Evolutionary conservation across 192 early-diverging fungal genomes (phyloP).

Genomic region (Coemansia erecta): DNA sequence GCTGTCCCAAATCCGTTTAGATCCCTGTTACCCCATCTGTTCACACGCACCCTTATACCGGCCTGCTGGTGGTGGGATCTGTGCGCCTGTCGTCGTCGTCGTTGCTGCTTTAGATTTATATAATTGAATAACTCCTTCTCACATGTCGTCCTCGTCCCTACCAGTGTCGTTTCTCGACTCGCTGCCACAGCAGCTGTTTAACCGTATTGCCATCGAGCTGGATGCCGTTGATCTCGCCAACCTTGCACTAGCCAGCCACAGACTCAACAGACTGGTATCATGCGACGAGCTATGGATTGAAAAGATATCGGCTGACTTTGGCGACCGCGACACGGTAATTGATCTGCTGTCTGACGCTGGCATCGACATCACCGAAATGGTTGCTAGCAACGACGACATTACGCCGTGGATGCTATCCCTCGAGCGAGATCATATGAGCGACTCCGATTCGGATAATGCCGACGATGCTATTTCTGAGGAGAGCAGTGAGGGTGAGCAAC

Average conservation of each 20-base stretch:
- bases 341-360: conserved; percentile 44
- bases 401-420: conserved; percentile 22
- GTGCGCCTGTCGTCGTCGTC: too few species aligned
- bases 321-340: conserved; percentile 34
- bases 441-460: not conserved
- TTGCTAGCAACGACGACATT: conserved; percentile 21
- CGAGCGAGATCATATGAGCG: not conserved
- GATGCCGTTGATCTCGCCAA: conserved; percentile 23
- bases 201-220: conserved; percentile 31
- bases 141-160: too few species aligned
- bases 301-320: conserved; percentile 46
- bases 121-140: too few species aligned
- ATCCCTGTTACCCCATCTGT: not conserved
- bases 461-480: not conserved
- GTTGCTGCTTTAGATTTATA: too few species aligned
- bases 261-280: conserved; percentile 18
- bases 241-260: conserved; percentile 34
- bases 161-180: conserved; percentile 23
- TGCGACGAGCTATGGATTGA: conserved; percentile 46
- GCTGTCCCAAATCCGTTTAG: not conserved
- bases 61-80: not conserved
- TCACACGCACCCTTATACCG: not conserved
- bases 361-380: conserved; percentile 38
- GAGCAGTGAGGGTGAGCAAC: too few species aligned
- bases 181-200: conserved; percentile 44